These are phyloP conservation scores for Dryadomyces sulphureus DNA, from an alignment of 2,329 filamentous ascomycete genomes.

Conservation along the genomic window DNA sequence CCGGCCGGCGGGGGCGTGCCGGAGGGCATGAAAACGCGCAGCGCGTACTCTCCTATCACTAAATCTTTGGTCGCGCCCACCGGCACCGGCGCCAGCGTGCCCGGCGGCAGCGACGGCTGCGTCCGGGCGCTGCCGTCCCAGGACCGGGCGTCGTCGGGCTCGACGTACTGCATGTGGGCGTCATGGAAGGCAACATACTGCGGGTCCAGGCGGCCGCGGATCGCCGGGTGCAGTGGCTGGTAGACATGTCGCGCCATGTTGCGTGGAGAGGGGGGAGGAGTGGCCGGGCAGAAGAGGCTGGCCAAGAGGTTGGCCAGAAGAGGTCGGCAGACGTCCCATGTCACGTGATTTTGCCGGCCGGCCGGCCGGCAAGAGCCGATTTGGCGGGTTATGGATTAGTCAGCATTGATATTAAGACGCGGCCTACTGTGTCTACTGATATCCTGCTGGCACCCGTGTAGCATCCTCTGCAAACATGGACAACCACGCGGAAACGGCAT, in stretches of 20 bases:
- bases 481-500: not conserved
- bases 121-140: constrained; percentile 20
- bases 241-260: constrained; percentile 1
- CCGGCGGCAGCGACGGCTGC: constrained; percentile 14
- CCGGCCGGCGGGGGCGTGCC: constrained; percentile 13
- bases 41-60: constrained; percentile 14
- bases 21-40: constrained; percentile 19
- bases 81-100: constrained; percentile 9
- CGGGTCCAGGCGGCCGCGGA: constrained; percentile 19
- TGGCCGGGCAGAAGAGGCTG: not conserved
- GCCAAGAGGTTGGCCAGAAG: not conserved
- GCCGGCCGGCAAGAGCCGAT: too few species aligned
- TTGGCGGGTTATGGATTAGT: too few species aligned
- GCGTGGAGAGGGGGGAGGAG: not conserved
- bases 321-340: too few species aligned
- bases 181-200: constrained; percentile 24
- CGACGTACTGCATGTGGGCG: constrained; percentile 20
- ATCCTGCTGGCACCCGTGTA: too few species aligned
- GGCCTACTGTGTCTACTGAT: too few species aligned
- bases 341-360: not conserved
- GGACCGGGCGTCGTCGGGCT: constrained; percentile 17
- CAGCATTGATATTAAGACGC: too few species aligned
- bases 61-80: constrained; percentile 17
- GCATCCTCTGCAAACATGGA: not conserved
- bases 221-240: constrained; percentile 20